Percentiles rank a stretch among this genome's conserved stretches.
Evolutionary conservation across 1,139 yeast species (phyloP).

Genomic region (Pichia sp.): DNA sequence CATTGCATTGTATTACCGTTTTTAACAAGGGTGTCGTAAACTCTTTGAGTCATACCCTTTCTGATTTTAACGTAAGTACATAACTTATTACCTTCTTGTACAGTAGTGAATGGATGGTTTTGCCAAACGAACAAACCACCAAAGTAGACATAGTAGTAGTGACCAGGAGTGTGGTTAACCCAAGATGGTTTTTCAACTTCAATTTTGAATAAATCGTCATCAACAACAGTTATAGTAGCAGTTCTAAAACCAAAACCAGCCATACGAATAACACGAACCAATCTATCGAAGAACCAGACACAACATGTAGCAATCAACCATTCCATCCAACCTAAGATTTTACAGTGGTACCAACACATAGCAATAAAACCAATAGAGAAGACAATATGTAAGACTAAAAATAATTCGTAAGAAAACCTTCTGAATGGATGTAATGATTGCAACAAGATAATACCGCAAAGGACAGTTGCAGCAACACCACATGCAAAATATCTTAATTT

Average conservation of each 20-base stretch:
- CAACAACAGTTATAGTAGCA: slow-evolving; percentile 18
- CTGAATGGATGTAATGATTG: slow-evolving; percentile 44
- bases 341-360: slow-evolving; percentile 38
- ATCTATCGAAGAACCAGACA: slow-evolving; percentile 36
- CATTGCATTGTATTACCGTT: slow-evolving; percentile 17
- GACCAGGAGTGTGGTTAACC: slow-evolving; percentile 36
- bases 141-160: slow-evolving; percentile 39
- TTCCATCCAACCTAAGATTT: slow-evolving; percentile 38
- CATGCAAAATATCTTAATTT: slow-evolving; percentile 34
- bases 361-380: slow-evolving; percentile 34
- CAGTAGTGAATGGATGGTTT: slow-evolving; percentile 37
- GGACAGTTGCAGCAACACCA: slow-evolving; percentile 34
- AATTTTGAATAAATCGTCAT: slow-evolving; percentile 38
- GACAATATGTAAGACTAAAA: slow-evolving; percentile 34
- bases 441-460: slow-evolving; percentile 38
- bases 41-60: slow-evolving; percentile 24
- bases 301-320: slow-evolving; percentile 39
- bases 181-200: slow-evolving; percentile 38
- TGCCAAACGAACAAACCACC: slow-evolving; percentile 27
- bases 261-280: slow-evolving; percentile 33
- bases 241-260: slow-evolving; percentile 34
- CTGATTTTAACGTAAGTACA: slow-evolving; percentile 35
- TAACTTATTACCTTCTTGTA: slow-evolving; percentile 16
- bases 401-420: slow-evolving; percentile 40
- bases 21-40: slow-evolving; percentile 21